These are phyloP conservation scores for Limnomonas spitsbergensis DNA, from an alignment of 139 green algal species.

Conservation along the genomic window DNA sequence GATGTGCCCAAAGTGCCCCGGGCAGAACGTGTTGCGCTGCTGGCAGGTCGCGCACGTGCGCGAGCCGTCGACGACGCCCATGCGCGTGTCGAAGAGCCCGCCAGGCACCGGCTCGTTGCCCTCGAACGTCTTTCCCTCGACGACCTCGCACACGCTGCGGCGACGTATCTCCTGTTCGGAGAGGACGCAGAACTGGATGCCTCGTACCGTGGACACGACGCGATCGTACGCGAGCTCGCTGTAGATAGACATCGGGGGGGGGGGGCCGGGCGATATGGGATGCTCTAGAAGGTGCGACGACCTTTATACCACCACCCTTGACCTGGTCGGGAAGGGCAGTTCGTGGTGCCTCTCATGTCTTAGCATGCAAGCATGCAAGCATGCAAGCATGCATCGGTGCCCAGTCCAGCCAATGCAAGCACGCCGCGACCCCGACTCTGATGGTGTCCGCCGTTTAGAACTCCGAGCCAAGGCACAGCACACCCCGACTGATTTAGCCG, in stretches of 20 bases:
- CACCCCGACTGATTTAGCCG: too few species aligned
- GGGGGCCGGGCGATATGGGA: background rate
- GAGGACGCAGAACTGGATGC: constrained; percentile 89
- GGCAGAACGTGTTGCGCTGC: constrained; percentile 72
- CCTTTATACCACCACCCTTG: too few species aligned
- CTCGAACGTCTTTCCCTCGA: constrained; percentile 73
- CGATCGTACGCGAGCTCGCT: constrained; percentile 9
- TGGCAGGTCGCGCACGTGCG: constrained; percentile 72
- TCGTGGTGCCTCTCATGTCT: background rate
- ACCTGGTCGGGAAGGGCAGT: background rate
- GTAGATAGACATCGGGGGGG: constrained; percentile 13
- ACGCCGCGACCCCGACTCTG: background rate
- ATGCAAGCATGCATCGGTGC: too few species aligned
- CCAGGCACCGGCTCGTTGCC: constrained; percentile 70
- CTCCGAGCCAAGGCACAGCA: too few species aligned
- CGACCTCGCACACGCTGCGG: constrained; percentile 71
- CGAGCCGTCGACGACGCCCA: constrained; percentile 87
- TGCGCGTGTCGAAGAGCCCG: constrained; percentile 78
- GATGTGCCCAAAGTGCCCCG: constrained; percentile 95
- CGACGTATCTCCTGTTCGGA: constrained; percentile 88
- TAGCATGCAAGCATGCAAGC: too few species aligned
- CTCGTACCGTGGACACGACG: constrained; percentile 64
- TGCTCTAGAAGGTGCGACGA: background rate
- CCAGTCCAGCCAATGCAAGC: too few species aligned
- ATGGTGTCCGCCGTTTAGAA: too few species aligned